Conservation (phyloP, 768 basidiomycete genomes). For the Russula abietina region DNA sequence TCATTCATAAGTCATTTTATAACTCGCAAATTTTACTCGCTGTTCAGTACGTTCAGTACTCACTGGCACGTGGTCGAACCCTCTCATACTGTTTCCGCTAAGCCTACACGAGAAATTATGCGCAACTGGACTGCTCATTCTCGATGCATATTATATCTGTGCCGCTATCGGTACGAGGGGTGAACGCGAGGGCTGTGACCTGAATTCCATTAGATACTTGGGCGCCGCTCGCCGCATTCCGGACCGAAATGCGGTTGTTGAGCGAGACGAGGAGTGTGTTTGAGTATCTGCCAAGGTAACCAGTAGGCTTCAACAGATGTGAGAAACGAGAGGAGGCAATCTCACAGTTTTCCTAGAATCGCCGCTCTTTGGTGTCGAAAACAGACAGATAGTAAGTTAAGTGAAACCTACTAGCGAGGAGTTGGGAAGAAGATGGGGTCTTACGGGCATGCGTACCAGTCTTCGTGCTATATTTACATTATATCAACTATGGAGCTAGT, state of each 20-base stretch:
- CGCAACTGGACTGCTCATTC: background rate
- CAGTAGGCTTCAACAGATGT: no score
- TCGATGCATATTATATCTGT: background rate
- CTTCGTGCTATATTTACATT: no score
- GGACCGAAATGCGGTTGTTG: constrained; percentile 12
- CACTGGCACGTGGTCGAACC: background rate
- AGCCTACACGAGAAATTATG: background rate
- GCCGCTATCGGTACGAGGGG: no score
- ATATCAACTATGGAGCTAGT: no score
- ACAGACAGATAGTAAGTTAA: no score
- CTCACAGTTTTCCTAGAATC: no score
- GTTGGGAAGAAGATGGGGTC: no score
- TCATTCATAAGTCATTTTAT: background rate
- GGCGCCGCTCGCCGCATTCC: background rate
- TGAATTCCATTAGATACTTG: background rate
- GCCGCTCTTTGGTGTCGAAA: no score
- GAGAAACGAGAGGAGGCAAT: rapidly evolving
- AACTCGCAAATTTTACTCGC: no score
- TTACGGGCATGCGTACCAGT: no score
- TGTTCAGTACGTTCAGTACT: no score
- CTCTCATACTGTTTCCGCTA: background rate
- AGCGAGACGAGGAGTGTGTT: constrained; percentile 13
- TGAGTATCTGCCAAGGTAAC: background rate
- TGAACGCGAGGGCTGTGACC: background rate
- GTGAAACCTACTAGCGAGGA: no score